phyloP scores from a whole-genome alignment of 2,329 filamentous ascomycete species.

The Claviceps sp. region DNA sequence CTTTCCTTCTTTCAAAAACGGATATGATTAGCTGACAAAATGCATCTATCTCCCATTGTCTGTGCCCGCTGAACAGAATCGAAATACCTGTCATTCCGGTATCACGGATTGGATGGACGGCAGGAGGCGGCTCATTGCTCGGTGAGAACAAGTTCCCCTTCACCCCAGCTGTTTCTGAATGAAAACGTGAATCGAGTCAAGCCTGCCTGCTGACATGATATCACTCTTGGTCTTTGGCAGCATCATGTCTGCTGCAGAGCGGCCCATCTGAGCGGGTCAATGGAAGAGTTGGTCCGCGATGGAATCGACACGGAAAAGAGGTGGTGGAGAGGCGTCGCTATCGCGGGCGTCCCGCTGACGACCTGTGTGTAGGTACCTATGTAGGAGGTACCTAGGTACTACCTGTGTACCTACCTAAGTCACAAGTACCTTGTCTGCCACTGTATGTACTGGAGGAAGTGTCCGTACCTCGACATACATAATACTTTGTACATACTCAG shows the following conservation, averaged over 20 bases:
- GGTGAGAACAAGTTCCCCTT: background rate
- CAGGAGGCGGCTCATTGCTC: background rate
- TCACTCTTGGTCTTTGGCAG: background rate
- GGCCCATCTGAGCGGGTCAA: background rate
- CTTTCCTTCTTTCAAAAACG: background rate
- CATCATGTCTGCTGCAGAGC: background rate
- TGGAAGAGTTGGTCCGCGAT: background rate
- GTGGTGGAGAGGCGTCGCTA: no score
- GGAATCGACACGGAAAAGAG: background rate
- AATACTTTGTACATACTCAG: no score
- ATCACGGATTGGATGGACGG: background rate
- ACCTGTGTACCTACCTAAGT: no score
- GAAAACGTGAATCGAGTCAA: background rate
- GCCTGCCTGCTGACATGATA: background rate
- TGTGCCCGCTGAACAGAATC: background rate
- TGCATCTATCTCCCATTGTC: no score
- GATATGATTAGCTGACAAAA: no score
- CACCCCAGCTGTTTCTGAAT: background rate
- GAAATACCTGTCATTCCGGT: background rate
- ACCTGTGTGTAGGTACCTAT: no score
- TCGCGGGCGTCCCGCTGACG: no score
- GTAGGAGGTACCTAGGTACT: no score
- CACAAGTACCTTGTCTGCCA: no score
- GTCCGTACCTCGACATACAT: no score
- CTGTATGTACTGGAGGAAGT: no score